Conservation (phyloP, 495 filamentous ascomycete genomes). For the Penicillium crystallinum region DNA sequence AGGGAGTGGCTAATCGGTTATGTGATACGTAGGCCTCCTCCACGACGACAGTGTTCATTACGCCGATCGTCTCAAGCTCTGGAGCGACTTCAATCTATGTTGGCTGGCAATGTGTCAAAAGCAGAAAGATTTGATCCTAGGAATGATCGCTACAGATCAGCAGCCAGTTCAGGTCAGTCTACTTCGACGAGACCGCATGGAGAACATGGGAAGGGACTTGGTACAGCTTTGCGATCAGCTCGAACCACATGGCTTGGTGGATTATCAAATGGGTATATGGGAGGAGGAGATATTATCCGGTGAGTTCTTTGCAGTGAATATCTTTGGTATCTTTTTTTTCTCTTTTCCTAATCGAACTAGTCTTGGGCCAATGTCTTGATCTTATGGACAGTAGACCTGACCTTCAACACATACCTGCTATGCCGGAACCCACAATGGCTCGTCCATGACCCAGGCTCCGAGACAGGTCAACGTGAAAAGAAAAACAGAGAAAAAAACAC, state of each 20-base stretch:
- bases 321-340: neutral
- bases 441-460: conserved; percentile 16
- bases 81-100: conserved; percentile 92
- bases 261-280: conserved; percentile 96
- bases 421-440: conserved; percentile 19
- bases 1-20: conserved; percentile 24
- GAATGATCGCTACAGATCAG: conserved; percentile 54
- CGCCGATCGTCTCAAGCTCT: conserved; percentile 68
- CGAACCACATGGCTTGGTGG: conserved; percentile 84
- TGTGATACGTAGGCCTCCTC: conserved; percentile 52
- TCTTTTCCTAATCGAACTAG: conserved; percentile 34
- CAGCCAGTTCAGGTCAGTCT: conserved; percentile 58
- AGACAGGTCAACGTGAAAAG: neutral
- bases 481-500: neutral
- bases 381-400: conserved; percentile 41
- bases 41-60: conserved; percentile 71
- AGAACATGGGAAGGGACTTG: conserved; percentile 75
- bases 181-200: conserved; percentile 61
- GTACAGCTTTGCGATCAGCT: conserved; percentile 78
- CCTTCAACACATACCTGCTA: conserved; percentile 18
- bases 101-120: conserved; percentile 86
- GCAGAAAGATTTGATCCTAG: conserved; percentile 70
- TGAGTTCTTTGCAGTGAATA: conserved; percentile 42
- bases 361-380: conserved; percentile 62
- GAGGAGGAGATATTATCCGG: conserved; percentile 86